Percentiles rank a stretch among this genome's conserved stretches.
Evolutionary conservation across 306 rosid genomes (phyloP).

Genomic region (Vicia faba): DNA sequence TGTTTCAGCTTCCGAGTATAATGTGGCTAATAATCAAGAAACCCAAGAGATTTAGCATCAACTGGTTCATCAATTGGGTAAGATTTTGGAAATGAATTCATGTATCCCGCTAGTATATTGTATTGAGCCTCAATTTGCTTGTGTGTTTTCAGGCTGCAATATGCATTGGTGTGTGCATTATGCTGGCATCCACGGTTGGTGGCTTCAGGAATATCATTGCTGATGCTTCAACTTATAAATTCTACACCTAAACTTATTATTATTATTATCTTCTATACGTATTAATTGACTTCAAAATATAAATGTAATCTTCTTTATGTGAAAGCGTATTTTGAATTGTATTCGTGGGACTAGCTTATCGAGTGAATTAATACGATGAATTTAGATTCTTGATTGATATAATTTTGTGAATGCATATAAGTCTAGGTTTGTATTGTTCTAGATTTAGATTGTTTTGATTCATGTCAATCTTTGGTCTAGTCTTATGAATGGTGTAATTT

Average conservation of each 20-base stretch:
- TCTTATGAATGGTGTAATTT: too few relatives aligned
- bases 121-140: neutral
- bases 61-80: conserved; percentile 97
- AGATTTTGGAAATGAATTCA: neutral
- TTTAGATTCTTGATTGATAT: too few relatives aligned
- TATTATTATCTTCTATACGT: neutral
- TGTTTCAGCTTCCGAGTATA: conserved; percentile 78
- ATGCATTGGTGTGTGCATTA: conserved; percentile 73
- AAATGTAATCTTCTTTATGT: too few relatives aligned
- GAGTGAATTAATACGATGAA: too few relatives aligned
- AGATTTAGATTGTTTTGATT: too few relatives aligned
- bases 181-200: conserved; percentile 90
- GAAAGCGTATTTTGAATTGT: too few relatives aligned
- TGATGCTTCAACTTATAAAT: conserved; percentile 84
- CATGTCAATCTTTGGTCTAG: too few relatives aligned
- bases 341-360: too few relatives aligned
- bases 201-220: conserved; percentile 78
- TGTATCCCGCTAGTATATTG: neutral
- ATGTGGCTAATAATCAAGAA: conserved; percentile 93
- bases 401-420: too few relatives aligned
- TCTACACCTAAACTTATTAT: conserved; percentile 56
- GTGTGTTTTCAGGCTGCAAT: conserved; percentile 57
- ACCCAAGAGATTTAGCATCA: conserved; percentile 74
- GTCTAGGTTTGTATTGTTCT: too few relatives aligned
- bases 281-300: neutral